These are phyloP conservation scores for Zygoascus ofunaensis DNA, from an alignment of 805 yeast genomes.

Conservation along the genomic window DNA sequence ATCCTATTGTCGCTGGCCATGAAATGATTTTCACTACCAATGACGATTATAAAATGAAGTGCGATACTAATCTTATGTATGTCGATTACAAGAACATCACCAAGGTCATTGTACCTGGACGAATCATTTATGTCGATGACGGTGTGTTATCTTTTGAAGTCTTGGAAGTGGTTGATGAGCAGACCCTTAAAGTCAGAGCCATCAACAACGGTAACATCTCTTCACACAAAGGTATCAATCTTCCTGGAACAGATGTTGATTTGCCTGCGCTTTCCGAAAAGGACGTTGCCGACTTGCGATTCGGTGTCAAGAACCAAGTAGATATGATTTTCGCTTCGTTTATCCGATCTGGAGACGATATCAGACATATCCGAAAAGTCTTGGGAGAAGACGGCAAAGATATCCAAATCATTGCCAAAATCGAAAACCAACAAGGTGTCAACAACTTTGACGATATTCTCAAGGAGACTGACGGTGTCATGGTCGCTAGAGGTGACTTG, in stretches of 20 bases:
- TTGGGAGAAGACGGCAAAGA: constrained; percentile 95
- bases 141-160: constrained; percentile 97
- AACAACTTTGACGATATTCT: constrained; percentile 97
- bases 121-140: constrained; percentile 90
- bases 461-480: constrained; percentile 93
- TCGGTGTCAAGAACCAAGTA: constrained; percentile 95
- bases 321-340: constrained; percentile 98
- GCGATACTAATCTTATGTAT: constrained; percentile 76
- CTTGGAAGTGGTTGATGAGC: constrained; percentile 65
- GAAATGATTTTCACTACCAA: constrained; percentile 92
- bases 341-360: constrained; percentile 90
- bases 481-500: constrained; percentile 99
- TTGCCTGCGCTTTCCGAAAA: constrained; percentile 96
- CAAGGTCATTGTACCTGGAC: constrained; percentile 82
- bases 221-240: constrained; percentile 98
- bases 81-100: constrained; percentile 95
- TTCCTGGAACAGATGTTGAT: constrained; percentile 98
- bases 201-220: constrained; percentile 92
- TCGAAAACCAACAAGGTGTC: constrained; percentile 99
- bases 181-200: constrained; percentile 78
- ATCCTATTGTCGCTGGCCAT: constrained; percentile 74
- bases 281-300: constrained; percentile 83
- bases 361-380: constrained; percentile 81
- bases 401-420: constrained; percentile 93
- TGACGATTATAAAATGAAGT: constrained; percentile 58